Evolutionary conservation across 108 stramenopile genomes (phyloP), one percentile per base, ranked within the genome.

Genomic region (Cyclotella choctawhatcheeana): DNA sequence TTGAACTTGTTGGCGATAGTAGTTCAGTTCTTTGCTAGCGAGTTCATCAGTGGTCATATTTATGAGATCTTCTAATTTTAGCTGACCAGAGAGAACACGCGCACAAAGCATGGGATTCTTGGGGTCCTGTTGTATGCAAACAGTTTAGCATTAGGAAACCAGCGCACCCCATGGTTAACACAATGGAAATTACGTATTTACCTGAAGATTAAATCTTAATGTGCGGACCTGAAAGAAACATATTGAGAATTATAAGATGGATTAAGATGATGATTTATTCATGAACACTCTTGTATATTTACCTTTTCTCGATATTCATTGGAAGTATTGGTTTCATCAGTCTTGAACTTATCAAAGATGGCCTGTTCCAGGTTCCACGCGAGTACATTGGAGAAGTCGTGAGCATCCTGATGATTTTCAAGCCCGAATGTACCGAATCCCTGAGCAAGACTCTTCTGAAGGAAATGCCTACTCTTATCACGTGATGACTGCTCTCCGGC

Each of bases 301-400:
- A 87, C 76, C 59, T 89, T 88, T 53, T 82, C 74, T 56, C 76
- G 51, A 63, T 93, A 93, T 20, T 69, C 63, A 43, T 51, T 81
- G 12, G 68, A 71, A 12, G 75, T 18, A 25, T 24, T 59, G 14
- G 5, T 56, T 14, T 56, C 55, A 56, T 77, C 51, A 14, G 52
- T 45, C 45, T 65, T 67, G 22, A 63, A 81, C 60, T 68, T 64
- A 52, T 62, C 37, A 48, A 77, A 90, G 29, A 87, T 67, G 21
- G 85, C 89, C 2, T 68, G 37, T 71, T 91, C 89, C 10, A 93
- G 82, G 32, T 88, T 80, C 88, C 82, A 85, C 20, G 89, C 86
- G 53, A 79, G 71, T 21, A 89, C 64, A 18, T 81, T 55, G 55
- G 84, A 87, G 44, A 78, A 77, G 51, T 63, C 76, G 50, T 32